These are phyloP conservation scores for Colletotrichum melonis DNA, from an alignment of 2,329 filamentous ascomycete species.

Conservation along the genomic window DNA sequence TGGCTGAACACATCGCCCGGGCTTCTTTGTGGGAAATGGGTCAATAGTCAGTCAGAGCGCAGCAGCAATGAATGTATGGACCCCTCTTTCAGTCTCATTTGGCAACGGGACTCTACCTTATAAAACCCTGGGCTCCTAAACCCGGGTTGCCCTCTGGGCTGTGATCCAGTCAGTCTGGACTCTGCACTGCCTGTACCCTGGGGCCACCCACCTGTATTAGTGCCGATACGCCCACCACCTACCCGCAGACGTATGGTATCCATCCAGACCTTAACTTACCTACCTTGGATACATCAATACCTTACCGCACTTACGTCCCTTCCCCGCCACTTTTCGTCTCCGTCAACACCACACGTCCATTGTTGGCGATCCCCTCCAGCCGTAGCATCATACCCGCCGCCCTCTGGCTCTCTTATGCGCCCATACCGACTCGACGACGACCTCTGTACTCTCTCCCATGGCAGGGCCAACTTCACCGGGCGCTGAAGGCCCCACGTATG, in stretches of 20 bases:
- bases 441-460: constrained; percentile 49
- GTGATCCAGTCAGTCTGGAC: neutral
- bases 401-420: neutral
- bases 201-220: constrained; percentile 4
- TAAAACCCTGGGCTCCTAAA: constrained; percentile 4
- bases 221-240: constrained; percentile 8
- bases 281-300: constrained; percentile 3
- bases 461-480: constrained; percentile 68
- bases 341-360: constrained; percentile 10
- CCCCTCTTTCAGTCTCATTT: neutral
- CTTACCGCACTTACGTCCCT: constrained; percentile 15
- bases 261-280: neutral
- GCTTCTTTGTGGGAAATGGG: neutral
- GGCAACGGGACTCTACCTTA: neutral
- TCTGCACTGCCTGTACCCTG: neutral
- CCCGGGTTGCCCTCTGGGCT: neutral
- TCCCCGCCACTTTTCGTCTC: constrained; percentile 5
- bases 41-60: constrained; percentile 4
- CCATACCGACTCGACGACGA: constrained; percentile 3
- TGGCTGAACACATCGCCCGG: constrained; percentile 4
- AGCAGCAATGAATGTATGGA: constrained; percentile 4
- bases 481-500: constrained; percentile 69
- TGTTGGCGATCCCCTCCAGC: constrained; percentile 7
- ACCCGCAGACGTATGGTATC: constrained; percentile 5
- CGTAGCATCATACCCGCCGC: neutral